Evolutionary conservation across 805 yeast genomes (phyloP).

Genomic region (Monosporozyma servazzii): DNA sequence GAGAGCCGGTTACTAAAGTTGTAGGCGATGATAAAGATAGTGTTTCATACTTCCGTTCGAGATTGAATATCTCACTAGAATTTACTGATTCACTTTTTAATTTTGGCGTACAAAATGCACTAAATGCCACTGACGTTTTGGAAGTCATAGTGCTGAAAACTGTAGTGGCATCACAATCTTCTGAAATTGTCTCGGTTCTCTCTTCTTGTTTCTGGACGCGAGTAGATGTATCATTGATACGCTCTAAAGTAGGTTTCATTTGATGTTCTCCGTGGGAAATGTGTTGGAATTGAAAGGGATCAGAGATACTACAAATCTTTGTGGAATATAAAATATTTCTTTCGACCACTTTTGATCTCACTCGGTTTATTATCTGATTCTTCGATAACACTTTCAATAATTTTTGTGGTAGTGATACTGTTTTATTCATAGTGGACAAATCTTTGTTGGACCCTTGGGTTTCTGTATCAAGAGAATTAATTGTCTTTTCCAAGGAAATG

Average conservation of each 20-base stretch:
- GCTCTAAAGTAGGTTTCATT: neutral
- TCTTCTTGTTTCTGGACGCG: neutral
- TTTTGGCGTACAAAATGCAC: slow-evolving; percentile 3
- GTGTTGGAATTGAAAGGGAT: slow-evolving; percentile 34
- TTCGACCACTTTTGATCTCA: neutral
- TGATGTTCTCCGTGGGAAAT: slow-evolving; percentile 30
- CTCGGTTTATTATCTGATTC: slow-evolving; percentile 11
- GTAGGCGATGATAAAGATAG: neutral
- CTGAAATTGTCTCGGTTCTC: neutral
- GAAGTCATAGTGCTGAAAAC: neutral
- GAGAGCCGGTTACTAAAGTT: neutral
- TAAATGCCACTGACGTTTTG: slow-evolving; percentile 1
- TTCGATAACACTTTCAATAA: slow-evolving; percentile 18
- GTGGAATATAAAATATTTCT: neutral
- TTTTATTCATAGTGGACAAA: slow-evolving; percentile 4
- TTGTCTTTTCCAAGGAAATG: neutral
- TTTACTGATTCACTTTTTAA: neutral
- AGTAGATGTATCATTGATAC: neutral
- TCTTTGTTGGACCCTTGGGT: neutral
- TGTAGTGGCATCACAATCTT: neutral
- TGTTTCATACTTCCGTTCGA: neutral
- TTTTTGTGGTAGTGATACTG: slow-evolving; percentile 10
- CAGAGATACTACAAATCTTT: slow-evolving; percentile 19
- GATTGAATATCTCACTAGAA: neutral
- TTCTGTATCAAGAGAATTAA: neutral